Conservation (phyloP, 345 rosid species). For the Lepidium didymum region DNA sequence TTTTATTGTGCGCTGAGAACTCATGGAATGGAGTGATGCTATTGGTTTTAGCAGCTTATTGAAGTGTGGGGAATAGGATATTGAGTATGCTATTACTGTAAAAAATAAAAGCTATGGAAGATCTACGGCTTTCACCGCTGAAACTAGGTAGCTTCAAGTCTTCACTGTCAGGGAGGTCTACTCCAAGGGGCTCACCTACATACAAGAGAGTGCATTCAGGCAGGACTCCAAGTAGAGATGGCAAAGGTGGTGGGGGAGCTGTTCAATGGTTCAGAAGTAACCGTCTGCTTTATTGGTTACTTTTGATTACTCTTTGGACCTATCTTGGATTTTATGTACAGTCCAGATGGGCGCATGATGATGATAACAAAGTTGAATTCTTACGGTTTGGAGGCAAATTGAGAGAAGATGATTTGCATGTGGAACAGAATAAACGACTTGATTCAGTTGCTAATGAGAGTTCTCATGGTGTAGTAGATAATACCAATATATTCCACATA, state of each 20-base stretch:
- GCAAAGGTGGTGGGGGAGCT: conserved; percentile 46
- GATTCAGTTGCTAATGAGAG: conserved; percentile 52
- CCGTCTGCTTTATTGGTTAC: conserved; percentile 80
- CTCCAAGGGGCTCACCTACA: conserved; percentile 70
- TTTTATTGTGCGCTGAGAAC: neutral
- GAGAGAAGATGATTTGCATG: conserved; percentile 25
- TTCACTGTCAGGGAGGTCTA: conserved; percentile 61
- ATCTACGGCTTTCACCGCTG: conserved; percentile 44
- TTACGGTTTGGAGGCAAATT: conserved; percentile 58
- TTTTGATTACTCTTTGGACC: conserved; percentile 92
- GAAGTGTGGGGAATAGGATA: neutral
- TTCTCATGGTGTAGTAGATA: conserved; percentile 35
- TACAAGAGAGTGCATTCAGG: conserved; percentile 53
- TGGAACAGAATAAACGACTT: conserved; percentile 31
- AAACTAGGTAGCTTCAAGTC: conserved; percentile 61
- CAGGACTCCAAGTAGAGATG: conserved; percentile 82
- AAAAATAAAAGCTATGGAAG: conserved; percentile 46
- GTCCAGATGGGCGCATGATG: conserved; percentile 97
- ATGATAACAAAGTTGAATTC: conserved; percentile 56
- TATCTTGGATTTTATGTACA: conserved; percentile 93
- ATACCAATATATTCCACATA: conserved; percentile 29
- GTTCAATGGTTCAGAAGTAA: conserved; percentile 74
- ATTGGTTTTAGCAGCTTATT: neutral
- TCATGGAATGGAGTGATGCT: neutral
- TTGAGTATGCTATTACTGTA: conserved; percentile 2